Percentiles rank a stretch among this genome's conserved stretches.
Conservation (phyloP, 2,329 filamentous ascomycete genomes). For the Xylariaceae sp. region DNA sequence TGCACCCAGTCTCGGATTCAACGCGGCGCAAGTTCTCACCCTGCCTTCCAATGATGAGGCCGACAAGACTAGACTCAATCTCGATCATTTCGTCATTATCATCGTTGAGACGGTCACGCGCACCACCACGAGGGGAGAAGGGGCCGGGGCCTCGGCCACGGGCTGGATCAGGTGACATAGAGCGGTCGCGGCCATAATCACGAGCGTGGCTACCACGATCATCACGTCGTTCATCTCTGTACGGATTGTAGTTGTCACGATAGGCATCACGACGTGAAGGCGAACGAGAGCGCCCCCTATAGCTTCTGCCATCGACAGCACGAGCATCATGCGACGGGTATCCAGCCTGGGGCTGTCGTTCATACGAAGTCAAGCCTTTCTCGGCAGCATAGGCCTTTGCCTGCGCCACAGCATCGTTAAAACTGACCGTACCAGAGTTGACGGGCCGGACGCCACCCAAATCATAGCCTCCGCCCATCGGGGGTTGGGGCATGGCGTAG, state of each 20-base stretch:
- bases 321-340: slow-evolving; percentile 37
- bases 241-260: slow-evolving; percentile 74
- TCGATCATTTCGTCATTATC: slow-evolving; percentile 77
- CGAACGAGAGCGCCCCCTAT: slow-evolving; percentile 69
- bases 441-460: slow-evolving; percentile 74
- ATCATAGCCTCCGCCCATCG: slow-evolving; percentile 71
- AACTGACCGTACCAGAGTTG: slow-evolving; percentile 74
- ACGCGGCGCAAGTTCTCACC: slow-evolving; percentile 85
- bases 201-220: slow-evolving; percentile 51
- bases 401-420: slow-evolving; percentile 78
- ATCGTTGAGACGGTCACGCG: slow-evolving; percentile 44
- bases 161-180: slow-evolving; percentile 57
- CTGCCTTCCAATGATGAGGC: slow-evolving; percentile 83
- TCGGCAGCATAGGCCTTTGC: slow-evolving; percentile 77
- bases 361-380: slow-evolving; percentile 63
- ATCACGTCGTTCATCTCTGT: slow-evolving; percentile 77
- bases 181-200: slow-evolving; percentile 63
- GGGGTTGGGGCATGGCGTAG: slow-evolving; percentile 59
- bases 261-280: slow-evolving; percentile 64
- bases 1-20: slow-evolving; percentile 73
- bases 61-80: slow-evolving; percentile 81
- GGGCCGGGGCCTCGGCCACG: slow-evolving; percentile 45
- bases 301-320: slow-evolving; percentile 48
- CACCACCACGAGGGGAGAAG: slow-evolving; percentile 55
- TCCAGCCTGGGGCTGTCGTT: slow-evolving; percentile 44